Percentiles rank a stretch among this genome's conserved stretches.
phyloP scores from a whole-genome alignment of 2,329 filamentous ascomycete species.

The Hyphodiscus sp. region DNA sequence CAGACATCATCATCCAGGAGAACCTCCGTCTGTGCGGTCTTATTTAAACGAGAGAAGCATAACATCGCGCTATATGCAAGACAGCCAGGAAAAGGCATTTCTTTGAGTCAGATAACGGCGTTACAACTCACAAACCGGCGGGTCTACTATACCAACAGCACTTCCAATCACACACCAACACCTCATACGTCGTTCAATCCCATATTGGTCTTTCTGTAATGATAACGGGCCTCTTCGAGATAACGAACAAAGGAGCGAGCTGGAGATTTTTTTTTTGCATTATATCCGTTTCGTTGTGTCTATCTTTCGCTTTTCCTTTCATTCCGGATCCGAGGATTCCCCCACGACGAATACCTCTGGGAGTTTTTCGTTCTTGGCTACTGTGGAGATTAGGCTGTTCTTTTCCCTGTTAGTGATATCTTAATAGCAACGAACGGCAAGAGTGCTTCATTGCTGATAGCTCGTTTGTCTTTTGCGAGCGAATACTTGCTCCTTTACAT shows the following conservation, averaged over 20 bases:
- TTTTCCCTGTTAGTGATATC: slow-evolving; percentile 11
- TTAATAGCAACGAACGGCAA: slow-evolving; percentile 21
- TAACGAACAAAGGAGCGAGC: not conserved
- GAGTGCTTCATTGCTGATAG: not conserved
- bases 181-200: slow-evolving; percentile 16
- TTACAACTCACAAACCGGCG: slow-evolving; percentile 26
- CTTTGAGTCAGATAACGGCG: slow-evolving; percentile 26
- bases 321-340: slow-evolving; percentile 1
- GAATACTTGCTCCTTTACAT: not conserved
- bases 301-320: slow-evolving; percentile 17
- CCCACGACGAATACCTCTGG: slow-evolving; percentile 2
- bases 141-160: slow-evolving; percentile 28
- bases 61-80: slow-evolving; percentile 3
- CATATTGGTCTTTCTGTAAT: not conserved
- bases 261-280: slow-evolving; percentile 9
- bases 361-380: slow-evolving; percentile 1
- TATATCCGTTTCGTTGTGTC: slow-evolving; percentile 23
- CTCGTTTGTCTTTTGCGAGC: not conserved
- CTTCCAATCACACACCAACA: slow-evolving; percentile 16
- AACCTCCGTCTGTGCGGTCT: slow-evolving; percentile 95
- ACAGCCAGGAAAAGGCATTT: slow-evolving; percentile 9
- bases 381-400: not conserved
- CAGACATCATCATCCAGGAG: slow-evolving; percentile 99
- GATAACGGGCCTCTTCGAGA: not conserved
- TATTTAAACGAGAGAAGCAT: slow-evolving; percentile 53